Base-by-base conservation (phyloP, 176 grass and related monocot genomes). In the Tillandsia fasciculata region DNA sequence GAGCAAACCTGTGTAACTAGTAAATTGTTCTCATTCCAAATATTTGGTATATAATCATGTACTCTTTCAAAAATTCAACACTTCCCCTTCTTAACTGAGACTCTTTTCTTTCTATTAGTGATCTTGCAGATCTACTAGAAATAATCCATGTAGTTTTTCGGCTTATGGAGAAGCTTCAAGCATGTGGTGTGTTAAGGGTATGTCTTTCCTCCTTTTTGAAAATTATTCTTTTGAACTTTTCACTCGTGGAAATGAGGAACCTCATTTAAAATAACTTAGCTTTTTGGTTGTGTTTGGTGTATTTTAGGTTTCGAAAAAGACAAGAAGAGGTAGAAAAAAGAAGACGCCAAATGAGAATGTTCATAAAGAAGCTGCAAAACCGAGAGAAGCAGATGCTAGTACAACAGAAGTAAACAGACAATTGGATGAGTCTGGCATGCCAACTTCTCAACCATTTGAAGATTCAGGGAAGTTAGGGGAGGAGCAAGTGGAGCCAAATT, bases 91-190 rank as follows among this genome's bases (percentile, higher is more conserved):
- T 76, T 77, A 67, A 74, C 50, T 83, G 58, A 33, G 51, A 64
- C 75, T 58, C 47, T 69, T 81, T 29, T 81, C 29, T 15, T 67
- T 76, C 63, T 74, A 18, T 80, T 78, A 97, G 93, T 85, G 86
- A 91, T 90, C 89, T 97, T 74, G 89, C 69, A 14, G 93, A 97
- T 87, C 70, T 97, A 65, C 72, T 97, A 66, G 89, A 92, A 87
- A 86, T 87, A 74, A 85, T 92, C 68, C 89, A 97, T 83, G 81
- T 92, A 67, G 83, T 97, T 69, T 81, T 97, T 74, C 86, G 87
- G 50, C 93, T 97, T 73, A 92, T 92, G 93, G 93, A 97, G 63
- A 92, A 81, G 70, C 88, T 97, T 83, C 93, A 97, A 85, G 70
- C 76, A 74, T 86, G 84, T 3, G 93, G 89, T 65, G 69, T 82